A percentile compares a stretch with the other conserved stretches of the same genome.
These are phyloP conservation scores for Gentiana straminea DNA, from an alignment of 257 asterid genomes.

Conservation along the genomic window DNA sequence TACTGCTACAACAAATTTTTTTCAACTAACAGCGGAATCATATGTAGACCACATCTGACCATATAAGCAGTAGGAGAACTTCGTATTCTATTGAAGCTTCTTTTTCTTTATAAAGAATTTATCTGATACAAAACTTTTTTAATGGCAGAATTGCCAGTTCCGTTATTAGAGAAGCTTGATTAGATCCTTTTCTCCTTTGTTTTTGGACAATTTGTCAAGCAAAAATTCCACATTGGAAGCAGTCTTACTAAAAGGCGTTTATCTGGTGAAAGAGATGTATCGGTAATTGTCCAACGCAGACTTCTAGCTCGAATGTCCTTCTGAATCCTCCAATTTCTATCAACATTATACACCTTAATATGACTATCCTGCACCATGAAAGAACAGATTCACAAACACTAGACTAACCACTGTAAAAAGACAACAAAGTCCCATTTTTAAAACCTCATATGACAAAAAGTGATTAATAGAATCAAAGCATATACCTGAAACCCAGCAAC, in stretches of 20 bases:
- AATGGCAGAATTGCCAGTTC: no score
- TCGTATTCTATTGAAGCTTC: no score
- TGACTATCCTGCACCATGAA: slow-evolving; percentile 54
- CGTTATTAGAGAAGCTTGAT: no score
- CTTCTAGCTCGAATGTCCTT: slow-evolving; percentile 77
- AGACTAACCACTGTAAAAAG: not conserved
- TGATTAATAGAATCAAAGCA: not conserved
- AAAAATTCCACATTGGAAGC: not conserved
- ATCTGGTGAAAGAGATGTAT: slow-evolving; percentile 82
- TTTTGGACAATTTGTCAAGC: no score
- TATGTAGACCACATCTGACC: no score
- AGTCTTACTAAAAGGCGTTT: slow-evolving; percentile 71
- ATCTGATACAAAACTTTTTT: no score
- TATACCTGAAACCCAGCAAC: slow-evolving; percentile 89
- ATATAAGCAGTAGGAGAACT: no score
- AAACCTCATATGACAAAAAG: not conserved
- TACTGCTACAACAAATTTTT: no score
- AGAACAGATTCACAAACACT: not conserved
- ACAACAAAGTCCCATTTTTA: not conserved
- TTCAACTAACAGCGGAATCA: no score
- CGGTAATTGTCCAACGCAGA: slow-evolving; percentile 96
- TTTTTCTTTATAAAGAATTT: no score
- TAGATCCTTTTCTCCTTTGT: no score
- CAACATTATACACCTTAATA: slow-evolving; percentile 75
- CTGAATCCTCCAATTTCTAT: slow-evolving; percentile 64